Base-by-base conservation (phyloP, 139 green algal genomes). In the Chlorella sp. region DNA sequence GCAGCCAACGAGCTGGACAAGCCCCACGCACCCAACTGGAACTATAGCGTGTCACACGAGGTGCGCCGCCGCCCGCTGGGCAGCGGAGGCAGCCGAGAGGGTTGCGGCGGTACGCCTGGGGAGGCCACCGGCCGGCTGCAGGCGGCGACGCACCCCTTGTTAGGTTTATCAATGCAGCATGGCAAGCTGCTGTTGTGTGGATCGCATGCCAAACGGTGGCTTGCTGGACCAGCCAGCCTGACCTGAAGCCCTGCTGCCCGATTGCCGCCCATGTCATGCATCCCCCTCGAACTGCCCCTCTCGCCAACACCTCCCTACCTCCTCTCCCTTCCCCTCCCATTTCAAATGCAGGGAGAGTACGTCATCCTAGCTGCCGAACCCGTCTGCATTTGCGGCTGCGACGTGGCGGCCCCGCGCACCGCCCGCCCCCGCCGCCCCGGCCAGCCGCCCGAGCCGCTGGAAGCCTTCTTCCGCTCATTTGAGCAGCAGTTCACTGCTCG, bases 31-130 rank as follows among this genome's bases (percentile, higher is more conserved):
- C 94, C 92, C 36, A 97, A 97, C 87, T 96, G 96, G 88, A 98
- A 98, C 76, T 98, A 94, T 87, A 98, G 97, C 74, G 93, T 96
- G 15, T 94, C 91, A 0, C 95, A 98, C 83, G 94, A 98, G 89
- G 93, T 92, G 74, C 1, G 72, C 30, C 2, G 17, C 21, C 23
- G 21, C 39, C n/a, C 18, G 1, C 4, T 20, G 0, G 28, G 62
- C 38, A 80, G 47, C 15, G 30, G 12, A 2, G 20, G 65, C 30
- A 15, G 64, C 9, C 9, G 28, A 23, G 6, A 3, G 64, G 63
- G 65, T 6, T 38, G 65, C 7, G 15, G 65, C 23, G 15, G 65
- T 60, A 39, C 65, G 65, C 5, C 65, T 15, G 2, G 51, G 51
- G 51, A 60, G 51, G 51, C 51, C 51, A 60, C 12, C 51, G 51